Conservation (phyloP, 163 green algal species). For the Picocystis sp. region DNA sequence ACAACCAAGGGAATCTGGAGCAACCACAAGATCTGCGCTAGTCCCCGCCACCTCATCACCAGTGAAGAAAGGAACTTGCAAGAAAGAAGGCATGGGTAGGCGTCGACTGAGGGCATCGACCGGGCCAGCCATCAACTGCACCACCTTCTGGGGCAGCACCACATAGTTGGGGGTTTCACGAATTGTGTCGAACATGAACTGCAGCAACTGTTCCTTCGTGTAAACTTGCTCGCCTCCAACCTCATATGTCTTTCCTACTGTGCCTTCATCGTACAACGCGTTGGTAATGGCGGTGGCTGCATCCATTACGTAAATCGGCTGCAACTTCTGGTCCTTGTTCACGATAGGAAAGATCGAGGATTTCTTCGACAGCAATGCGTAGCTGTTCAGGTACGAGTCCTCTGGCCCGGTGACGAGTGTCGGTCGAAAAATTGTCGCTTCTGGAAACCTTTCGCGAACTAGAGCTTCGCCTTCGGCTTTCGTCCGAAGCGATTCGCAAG, state of each 20-base stretch:
- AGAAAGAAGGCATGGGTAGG: too few relatives aligned
- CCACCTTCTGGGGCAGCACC: too few relatives aligned
- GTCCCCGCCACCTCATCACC: too few relatives aligned
- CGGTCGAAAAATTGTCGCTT: constrained; percentile 45
- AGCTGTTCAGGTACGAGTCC: constrained; percentile 79
- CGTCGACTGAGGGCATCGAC: too few relatives aligned
- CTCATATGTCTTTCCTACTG: constrained; percentile 60
- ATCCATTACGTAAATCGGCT: constrained; percentile 79
- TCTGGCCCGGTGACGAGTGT: constrained; percentile 65
- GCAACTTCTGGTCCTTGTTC: constrained; percentile 27
- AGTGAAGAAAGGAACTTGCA: too few relatives aligned
- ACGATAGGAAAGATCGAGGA: constrained; percentile 49
- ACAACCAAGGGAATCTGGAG: too few relatives aligned
- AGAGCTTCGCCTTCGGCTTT: constrained; percentile 56
- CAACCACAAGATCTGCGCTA: too few relatives aligned
- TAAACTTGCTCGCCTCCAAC: constrained; percentile 70
- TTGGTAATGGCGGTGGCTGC: constrained; percentile 63
- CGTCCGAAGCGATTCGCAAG: constrained; percentile 43
- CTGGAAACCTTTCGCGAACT: constrained; percentile 40
- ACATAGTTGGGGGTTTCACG: too few relatives aligned
- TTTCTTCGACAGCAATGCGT: constrained; percentile 44
- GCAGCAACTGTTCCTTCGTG: constrained; percentile 27
- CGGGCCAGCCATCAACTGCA: too few relatives aligned
- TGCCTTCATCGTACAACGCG: constrained; percentile 39
- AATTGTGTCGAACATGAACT: too few relatives aligned